Percentiles rank a stretch among this genome's conserved stretches.
phyloP scores from a whole-genome alignment of 768 basidiomycete species.

The Tulasnella sp. region DNA sequence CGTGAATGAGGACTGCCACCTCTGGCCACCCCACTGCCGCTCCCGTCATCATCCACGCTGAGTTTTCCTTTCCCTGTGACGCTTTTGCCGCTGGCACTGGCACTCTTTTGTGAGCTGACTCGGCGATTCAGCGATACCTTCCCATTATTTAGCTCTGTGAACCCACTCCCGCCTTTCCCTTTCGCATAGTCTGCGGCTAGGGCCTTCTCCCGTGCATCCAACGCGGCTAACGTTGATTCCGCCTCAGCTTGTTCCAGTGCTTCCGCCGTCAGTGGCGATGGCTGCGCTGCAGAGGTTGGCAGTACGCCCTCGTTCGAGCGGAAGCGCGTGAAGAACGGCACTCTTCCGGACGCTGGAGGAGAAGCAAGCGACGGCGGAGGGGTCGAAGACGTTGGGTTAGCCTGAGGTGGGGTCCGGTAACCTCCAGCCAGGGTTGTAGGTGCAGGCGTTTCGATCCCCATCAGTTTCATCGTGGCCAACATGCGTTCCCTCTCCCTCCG shows the following conservation, averaged over 20 bases:
- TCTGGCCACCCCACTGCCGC: constrained; percentile 1
- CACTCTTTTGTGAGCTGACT: constrained; percentile 31
- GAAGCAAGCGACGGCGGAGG: constrained; percentile 25
- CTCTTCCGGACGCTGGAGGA: constrained; percentile 30
- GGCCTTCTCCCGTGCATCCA: constrained; percentile 66
- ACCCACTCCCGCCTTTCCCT: constrained; percentile 52
- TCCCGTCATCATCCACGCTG: constrained; percentile 25
- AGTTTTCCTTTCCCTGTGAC: constrained; percentile 39
- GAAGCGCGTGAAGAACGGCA: constrained; percentile 55
- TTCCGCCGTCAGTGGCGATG: constrained; percentile 47
- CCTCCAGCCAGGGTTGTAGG: constrained; percentile 30
- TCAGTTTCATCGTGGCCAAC: constrained; percentile 83
- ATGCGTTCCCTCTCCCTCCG: constrained; percentile 75
- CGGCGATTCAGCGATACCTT: constrained; percentile 20
- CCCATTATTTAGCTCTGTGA: constrained; percentile 59
- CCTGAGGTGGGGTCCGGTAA: constrained; percentile 27
- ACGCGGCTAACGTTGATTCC: constrained; percentile 58
- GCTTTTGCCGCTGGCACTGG: constrained; percentile 25
- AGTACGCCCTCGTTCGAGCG: constrained; percentile 31
- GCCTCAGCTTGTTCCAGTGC: constrained; percentile 72
- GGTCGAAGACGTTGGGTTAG: constrained; percentile 21
- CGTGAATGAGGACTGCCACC: constrained; percentile 11
- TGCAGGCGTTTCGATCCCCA: constrained; percentile 74
- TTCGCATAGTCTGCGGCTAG: constrained; percentile 66
- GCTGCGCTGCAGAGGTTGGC: constrained; percentile 40